Evolutionary conservation across 106 monocot species (phyloP), one percentile per base, ranked within the genome.

Genomic region (Dioscorea dumetorum): DNA sequence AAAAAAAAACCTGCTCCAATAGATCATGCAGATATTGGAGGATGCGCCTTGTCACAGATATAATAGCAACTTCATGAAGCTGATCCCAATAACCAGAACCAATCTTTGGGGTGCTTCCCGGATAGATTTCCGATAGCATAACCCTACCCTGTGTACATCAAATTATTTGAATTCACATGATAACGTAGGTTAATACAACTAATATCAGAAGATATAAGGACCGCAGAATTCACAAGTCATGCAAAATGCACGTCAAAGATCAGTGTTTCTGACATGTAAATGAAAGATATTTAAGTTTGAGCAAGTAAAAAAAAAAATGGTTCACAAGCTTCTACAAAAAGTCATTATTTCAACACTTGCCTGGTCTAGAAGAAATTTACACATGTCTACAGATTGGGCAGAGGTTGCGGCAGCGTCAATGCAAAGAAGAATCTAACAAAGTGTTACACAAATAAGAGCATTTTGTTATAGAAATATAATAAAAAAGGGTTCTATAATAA

Each of bases 331-430:
- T 41, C 41, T 41, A 41, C 6, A 5, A 41, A 41, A 41, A 41
- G 10, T 41, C 41, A 41, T 6, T 0, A 1, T 41, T 41, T 41
- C 41, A 41, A 70, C 18, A 72, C 72, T 82, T 86, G 79, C 91
- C 84, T 88, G 75, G 17, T 80, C 71, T 71, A 97, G 82, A 82
- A 97, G 95, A 20, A 76, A 77, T 82, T 56, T 82, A 71, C 95
- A 91, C 73, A 73, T 84, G 80, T 86, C 82, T 63, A 67, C 58
- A 57, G 88, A 86, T 24, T 56, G 86, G 6, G 91, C 76, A 74
- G 88, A 88, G 58, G 84, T 81, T 52, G 79, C 84, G 8, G 91
- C 91, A 70, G 83, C 86, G 86, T 97, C 95, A 67, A 97, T 79
- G 67, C 82, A 97, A 28, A 97, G 88, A 74, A 97, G 91, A 78